Conservation (phyloP, 2,329 filamentous ascomycete species). For the Tolypocladium amazonense region DNA sequence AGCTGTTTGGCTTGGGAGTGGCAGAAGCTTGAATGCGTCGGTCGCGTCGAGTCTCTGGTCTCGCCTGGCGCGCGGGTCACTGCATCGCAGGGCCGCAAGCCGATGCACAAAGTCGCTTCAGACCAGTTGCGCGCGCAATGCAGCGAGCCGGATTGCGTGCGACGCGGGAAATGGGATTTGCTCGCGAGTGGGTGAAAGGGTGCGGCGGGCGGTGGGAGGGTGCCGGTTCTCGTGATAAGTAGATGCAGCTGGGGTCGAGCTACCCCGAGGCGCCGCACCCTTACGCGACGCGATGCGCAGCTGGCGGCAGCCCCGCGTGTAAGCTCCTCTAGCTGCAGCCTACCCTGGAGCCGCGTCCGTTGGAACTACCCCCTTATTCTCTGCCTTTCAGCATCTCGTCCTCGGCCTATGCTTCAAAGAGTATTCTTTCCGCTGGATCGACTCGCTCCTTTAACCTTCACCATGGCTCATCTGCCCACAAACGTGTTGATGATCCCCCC, state of each 20-base stretch:
- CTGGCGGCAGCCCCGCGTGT: neutral
- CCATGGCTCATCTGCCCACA: neutral
- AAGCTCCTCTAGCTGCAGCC: neutral
- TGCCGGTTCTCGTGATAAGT: neutral
- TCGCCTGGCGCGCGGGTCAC: conserved; percentile 10
- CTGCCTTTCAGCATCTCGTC: too few species aligned
- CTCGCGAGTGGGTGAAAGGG: neutral
- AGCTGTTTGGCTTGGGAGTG: neutral
- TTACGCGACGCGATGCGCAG: neutral
- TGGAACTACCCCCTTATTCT: too few species aligned
- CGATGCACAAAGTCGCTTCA: neutral
- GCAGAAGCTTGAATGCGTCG: conserved; percentile 4
- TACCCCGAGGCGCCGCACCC: neutral
- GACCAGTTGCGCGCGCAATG: neutral
- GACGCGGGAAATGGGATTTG: neutral
- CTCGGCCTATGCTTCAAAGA: too few species aligned
- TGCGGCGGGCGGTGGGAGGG: neutral
- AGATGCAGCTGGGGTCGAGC: neutral
- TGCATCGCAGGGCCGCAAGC: conserved; percentile 9
- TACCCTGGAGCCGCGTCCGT: neutral
- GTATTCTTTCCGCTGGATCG: neutral
- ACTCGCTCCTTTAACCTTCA: neutral
- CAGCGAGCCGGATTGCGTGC: neutral
- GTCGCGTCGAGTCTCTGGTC: conserved; percentile 8
- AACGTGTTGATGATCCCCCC: neutral